Evolutionary conservation across 2,329 filamentous ascomycete genomes (phyloP).

Genomic region (Trichoderma endophyticum): DNA sequence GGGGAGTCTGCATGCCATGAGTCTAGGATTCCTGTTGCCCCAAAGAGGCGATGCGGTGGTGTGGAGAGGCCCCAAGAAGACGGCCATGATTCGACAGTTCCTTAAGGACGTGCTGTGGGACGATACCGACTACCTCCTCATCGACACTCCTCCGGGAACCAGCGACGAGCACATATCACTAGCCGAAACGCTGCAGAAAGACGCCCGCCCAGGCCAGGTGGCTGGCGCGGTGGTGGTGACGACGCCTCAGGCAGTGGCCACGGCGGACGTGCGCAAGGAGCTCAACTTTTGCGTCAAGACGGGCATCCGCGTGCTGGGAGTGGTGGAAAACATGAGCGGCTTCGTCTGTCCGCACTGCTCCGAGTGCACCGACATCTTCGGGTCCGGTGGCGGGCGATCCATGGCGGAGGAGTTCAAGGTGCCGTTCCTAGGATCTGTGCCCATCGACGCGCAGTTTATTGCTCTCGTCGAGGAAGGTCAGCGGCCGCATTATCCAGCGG

Average conservation of each 20-base stretch:
- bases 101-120: slow-evolving; percentile 87
- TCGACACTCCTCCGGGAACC: slow-evolving; percentile 94
- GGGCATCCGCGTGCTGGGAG: slow-evolving; percentile 73
- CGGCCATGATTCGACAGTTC: slow-evolving; percentile 97
- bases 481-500: slow-evolving; percentile 64
- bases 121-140: slow-evolving; percentile 83
- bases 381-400: slow-evolving; percentile 79
- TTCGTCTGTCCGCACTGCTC: slow-evolving; percentile 78
- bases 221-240: slow-evolving; percentile 91
- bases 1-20: slow-evolving; percentile 79
- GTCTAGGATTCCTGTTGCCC: slow-evolving; percentile 83
- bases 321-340: slow-evolving; percentile 95
- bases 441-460: slow-evolving; percentile 91
- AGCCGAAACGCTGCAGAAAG: slow-evolving; percentile 74
- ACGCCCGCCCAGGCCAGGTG: slow-evolving; percentile 63
- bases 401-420: slow-evolving; percentile 88
- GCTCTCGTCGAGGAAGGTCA: slow-evolving; percentile 74
- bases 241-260: slow-evolving; percentile 90
- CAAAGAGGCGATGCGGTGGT: slow-evolving; percentile 87
- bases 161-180: slow-evolving; percentile 96
- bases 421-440: slow-evolving; percentile 79
- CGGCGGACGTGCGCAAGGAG: slow-evolving; percentile 91
- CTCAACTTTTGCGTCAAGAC: slow-evolving; percentile 91
- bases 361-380: slow-evolving; percentile 92
- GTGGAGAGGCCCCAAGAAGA: slow-evolving; percentile 98